phyloP scores from a whole-genome alignment of 2,329 filamentous ascomycete genomes.

The Phyllachora maydis region DNA sequence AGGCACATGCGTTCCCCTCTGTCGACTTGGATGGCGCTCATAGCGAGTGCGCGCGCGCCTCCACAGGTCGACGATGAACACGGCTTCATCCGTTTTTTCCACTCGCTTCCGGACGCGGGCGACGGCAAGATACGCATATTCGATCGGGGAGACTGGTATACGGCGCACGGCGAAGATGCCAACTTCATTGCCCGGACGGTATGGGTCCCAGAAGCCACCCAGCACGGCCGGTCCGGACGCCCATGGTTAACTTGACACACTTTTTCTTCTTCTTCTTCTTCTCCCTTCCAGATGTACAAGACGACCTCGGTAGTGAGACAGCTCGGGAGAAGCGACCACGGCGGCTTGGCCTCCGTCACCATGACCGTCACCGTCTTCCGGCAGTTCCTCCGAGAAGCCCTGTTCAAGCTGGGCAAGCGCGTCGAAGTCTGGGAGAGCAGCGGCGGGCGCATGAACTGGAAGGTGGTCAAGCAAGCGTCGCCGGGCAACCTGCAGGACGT shows the following conservation, averaged over 20 bases:
- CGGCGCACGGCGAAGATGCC: constrained; percentile 74
- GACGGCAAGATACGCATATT: constrained; percentile 75
- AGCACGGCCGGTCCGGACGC: no score
- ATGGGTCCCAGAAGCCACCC: no score
- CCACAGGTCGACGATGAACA: constrained; percentile 79
- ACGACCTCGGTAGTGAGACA: constrained; percentile 89
- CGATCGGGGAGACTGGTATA: constrained; percentile 88
- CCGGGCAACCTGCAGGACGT: constrained; percentile 94
- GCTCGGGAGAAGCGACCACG: constrained; percentile 64
- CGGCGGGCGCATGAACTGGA: constrained; percentile 74
- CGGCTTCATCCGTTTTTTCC: constrained; percentile 93
- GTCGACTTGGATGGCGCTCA: not conserved
- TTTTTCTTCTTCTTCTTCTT: no score
- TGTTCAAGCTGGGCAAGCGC: constrained; percentile 78
- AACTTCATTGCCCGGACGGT: constrained; percentile 64
- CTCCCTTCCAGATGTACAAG: constrained; percentile 74
- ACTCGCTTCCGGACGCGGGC: constrained; percentile 52
- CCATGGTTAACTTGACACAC: no score
- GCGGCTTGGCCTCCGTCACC: constrained; percentile 80
- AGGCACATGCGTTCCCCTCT: not conserved
- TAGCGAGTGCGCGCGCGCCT: not conserved
- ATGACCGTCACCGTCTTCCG: constrained; percentile 91
- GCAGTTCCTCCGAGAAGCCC: constrained; percentile 82
- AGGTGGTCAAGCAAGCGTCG: constrained; percentile 75
- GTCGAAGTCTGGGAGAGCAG: constrained; percentile 74